Conservation (phyloP, 352 stramenopile species). For the Pythium myriotylum region DNA sequence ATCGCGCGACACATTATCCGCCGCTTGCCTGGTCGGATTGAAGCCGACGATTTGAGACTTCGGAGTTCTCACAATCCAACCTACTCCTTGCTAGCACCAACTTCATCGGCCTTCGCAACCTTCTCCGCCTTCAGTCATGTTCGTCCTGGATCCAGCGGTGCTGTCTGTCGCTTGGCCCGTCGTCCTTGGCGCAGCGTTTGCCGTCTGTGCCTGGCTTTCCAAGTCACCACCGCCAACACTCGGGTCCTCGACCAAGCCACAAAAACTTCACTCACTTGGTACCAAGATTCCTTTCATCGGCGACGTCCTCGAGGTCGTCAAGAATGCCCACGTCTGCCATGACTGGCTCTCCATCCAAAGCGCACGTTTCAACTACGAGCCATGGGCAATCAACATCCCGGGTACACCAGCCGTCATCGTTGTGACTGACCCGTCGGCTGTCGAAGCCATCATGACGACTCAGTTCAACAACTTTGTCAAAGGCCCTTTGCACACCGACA, state of each 20-base stretch:
- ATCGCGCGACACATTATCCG: too few species aligned
- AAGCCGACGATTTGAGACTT: too few species aligned
- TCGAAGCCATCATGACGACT: constrained; percentile 34
- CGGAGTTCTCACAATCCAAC: too few species aligned
- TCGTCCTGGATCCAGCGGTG: too few species aligned
- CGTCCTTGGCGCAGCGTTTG: too few species aligned
- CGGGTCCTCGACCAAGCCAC: too few species aligned
- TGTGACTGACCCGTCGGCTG: constrained; percentile 13
- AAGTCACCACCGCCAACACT: too few species aligned
- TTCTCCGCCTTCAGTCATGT: too few species aligned
- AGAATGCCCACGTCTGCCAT: constrained; percentile 35
- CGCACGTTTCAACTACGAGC: constrained; percentile 10
- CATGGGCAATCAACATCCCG: constrained; percentile 25
- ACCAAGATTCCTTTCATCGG: constrained; percentile 37
- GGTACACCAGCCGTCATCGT: constrained; percentile 22
- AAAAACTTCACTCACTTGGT: constrained; percentile 1
- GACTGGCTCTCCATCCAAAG: constrained; percentile 39
- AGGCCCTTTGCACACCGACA: constrained; percentile 11
- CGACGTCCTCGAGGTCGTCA: constrained; percentile 37
- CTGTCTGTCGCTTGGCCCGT: too few species aligned
- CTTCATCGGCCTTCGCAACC: too few species aligned
- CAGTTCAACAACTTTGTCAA: constrained; percentile 38
- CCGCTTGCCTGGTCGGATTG: too few species aligned
- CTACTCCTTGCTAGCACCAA: not conserved
- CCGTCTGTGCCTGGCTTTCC: too few species aligned